These are phyloP conservation scores for Filobasidium uniguttulatum DNA, from an alignment of 1,284 basidiomycete genomes.

Conservation along the genomic window DNA sequence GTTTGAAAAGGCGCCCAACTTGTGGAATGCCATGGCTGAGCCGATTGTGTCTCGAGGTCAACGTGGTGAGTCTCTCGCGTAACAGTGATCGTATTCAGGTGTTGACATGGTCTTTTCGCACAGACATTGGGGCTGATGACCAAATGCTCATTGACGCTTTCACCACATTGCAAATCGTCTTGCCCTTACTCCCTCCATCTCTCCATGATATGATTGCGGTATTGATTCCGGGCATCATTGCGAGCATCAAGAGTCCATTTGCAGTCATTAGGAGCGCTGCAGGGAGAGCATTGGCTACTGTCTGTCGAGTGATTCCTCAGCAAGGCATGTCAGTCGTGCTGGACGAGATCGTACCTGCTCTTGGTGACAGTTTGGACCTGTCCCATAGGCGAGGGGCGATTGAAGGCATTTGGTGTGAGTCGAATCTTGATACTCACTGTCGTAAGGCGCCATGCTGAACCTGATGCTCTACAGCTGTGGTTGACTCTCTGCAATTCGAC, in stretches of 20 bases:
- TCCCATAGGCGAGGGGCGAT: conserved; percentile 76
- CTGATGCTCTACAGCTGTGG: conserved; percentile 51
- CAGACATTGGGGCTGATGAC: conserved; percentile 41
- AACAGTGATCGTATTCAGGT: no score
- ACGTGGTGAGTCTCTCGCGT: background rate
- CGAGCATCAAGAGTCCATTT: conserved; percentile 66
- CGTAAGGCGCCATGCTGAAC: background rate
- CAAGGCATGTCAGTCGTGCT: conserved; percentile 81
- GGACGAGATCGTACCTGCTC: conserved; percentile 66
- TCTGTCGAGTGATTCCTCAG: conserved; percentile 72
- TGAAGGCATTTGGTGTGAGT: conserved; percentile 79
- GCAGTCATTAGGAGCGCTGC: conserved; percentile 80
- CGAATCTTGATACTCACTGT: background rate
- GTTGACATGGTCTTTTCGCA: background rate
- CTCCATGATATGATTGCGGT: conserved; percentile 56
- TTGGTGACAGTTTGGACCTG: conserved; percentile 66
- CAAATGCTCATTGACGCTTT: conserved; percentile 89
- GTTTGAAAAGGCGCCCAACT: conserved; percentile 66
- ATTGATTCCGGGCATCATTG: conserved; percentile 61
- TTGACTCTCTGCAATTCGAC: conserved; percentile 83
- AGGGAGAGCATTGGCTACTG: conserved; percentile 70
- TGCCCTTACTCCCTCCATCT: conserved; percentile 57
- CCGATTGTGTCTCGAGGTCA: background rate
- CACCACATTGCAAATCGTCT: conserved; percentile 72
- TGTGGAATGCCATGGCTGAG: conserved; percentile 86